A percentile compares a stretch with the other conserved stretches of the same genome.
Conservation (phyloP, 805 yeast species). For the Kuraishia hungarica region DNA sequence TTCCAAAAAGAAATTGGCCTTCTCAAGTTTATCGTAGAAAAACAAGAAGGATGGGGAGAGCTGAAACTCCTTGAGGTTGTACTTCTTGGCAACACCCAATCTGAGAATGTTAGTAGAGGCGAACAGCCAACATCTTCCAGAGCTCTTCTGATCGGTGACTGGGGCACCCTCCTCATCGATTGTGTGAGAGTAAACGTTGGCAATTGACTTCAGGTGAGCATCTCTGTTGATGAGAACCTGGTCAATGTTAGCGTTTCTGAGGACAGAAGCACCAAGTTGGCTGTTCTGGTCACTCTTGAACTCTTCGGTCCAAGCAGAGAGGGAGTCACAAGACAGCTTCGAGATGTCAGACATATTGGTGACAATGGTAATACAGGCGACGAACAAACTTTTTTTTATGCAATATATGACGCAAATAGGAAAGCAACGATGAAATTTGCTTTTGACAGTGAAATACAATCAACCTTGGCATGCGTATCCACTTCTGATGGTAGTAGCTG, state of each 20-base stretch:
- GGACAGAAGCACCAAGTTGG: slow-evolving; percentile 22
- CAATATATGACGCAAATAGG: no score
- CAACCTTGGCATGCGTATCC: background rate
- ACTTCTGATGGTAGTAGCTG: background rate
- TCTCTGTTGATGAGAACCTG: slow-evolving; percentile 28
- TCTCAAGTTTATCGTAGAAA: slow-evolving; percentile 83
- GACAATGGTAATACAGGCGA: background rate
- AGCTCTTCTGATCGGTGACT: slow-evolving; percentile 61
- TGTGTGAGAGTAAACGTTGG: slow-evolving; percentile 31
- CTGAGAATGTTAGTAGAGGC: slow-evolving; percentile 75
- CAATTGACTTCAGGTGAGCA: slow-evolving; percentile 16
- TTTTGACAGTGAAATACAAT: no score
- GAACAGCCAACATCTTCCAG: slow-evolving; percentile 88
- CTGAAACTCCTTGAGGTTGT: slow-evolving; percentile 61
- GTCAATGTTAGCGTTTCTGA: slow-evolving; percentile 27
- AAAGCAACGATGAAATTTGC: no score
- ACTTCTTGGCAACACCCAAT: slow-evolving; percentile 48
- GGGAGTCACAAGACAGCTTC: background rate
- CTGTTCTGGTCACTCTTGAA: slow-evolving; percentile 17
- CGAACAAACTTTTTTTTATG: no score
- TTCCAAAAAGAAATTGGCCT: slow-evolving; percentile 72
- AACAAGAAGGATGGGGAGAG: slow-evolving; percentile 72
- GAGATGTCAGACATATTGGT: background rate
- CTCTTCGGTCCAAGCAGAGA: slow-evolving; percentile 19
- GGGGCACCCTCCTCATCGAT: slow-evolving; percentile 50